Evolutionary conservation across 2,329 filamentous ascomycete species (phyloP), one percentile per base, ranked within the genome.

Genomic region (Fusarium fujikuroi): DNA sequence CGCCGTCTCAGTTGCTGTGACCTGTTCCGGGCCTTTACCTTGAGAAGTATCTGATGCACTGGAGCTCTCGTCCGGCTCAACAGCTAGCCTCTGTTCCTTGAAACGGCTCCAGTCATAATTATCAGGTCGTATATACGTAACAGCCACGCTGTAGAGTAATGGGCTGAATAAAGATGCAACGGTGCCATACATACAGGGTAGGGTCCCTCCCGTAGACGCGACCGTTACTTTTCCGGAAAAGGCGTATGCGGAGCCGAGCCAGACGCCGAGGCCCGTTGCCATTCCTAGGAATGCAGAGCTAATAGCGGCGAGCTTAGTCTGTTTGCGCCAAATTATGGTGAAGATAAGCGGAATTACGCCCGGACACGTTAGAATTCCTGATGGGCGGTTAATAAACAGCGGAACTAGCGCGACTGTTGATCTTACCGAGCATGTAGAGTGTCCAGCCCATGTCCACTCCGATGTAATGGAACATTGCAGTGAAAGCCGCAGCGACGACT

Each of bases 41-140:
- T 19, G 42, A 6, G 23, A 4, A 19, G 1, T 36, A 0, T 58
- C 32, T 1, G 10, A 5, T 8, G 6, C 30, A 36, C n/a, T 49
- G 0, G 19, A 18, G 10, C 3, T 19, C 0, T 30, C 42, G 10
- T 49, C 42, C 0, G 6, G 6, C 6, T 58, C 18, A 34, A 49
- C 32, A 6, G 42, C 32, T 2, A 58, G 4, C 4, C 11, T 15
- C 0, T 58, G 56, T 9, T 49, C 23, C 2, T 58, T 49, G 1
- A 58, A 49, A 0, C 23, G 18, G 5, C 23, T 34, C 56, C 56
- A 58, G 15, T 49, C 42, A 23, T 58, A 58, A 16, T 49, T 21
- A 19, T 49, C 56, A 4, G 56, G 42, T 6, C 32, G 10, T 3
- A 49, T 3, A 12, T 8, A 49, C 2, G 42, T 58, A 4, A 30